Conservation (phyloP, 2,329 filamentous ascomycete genomes). For the Purpureocillium lavendulum region DNA sequence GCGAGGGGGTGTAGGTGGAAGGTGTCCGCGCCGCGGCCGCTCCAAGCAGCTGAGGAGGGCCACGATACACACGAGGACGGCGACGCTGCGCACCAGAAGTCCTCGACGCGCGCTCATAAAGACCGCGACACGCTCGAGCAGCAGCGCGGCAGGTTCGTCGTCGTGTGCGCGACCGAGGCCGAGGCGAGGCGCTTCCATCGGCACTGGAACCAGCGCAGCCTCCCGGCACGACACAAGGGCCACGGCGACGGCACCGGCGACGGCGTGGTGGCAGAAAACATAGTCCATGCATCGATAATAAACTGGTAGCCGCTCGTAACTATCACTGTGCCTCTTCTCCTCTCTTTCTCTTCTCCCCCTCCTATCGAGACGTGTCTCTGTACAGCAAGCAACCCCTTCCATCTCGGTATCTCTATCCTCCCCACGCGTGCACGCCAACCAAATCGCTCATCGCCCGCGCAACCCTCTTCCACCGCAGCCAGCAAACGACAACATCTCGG, state of each 20-base stretch:
- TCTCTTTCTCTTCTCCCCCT: neutral
- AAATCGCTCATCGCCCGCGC: too few relatives aligned
- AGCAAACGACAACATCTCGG: neutral
- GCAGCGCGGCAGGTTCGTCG: conserved; percentile 19
- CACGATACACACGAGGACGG: too few relatives aligned
- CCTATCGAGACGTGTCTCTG: neutral
- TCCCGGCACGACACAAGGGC: conserved; percentile 9
- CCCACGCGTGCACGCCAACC: neutral
- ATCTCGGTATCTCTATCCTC: neutral
- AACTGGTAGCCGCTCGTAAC: conserved; percentile 18
- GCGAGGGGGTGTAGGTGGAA: conserved; percentile 21
- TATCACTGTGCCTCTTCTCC: conserved; percentile 2
- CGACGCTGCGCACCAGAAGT: neutral
- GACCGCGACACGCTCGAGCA: conserved; percentile 12
- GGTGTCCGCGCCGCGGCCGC: conserved; percentile 9
- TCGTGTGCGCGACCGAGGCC: conserved; percentile 20
- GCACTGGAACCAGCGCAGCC: conserved; percentile 28
- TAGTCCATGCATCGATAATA: conserved; percentile 21
- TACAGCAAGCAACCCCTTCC: neutral
- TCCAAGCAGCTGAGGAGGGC: conserved; percentile 3
- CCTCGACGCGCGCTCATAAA: neutral
- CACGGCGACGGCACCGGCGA: neutral
- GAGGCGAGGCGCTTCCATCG: conserved; percentile 31
- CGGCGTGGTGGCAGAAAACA: conserved; percentile 8
- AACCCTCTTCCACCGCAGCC: neutral